Percentiles rank a stretch among this genome's conserved stretches.
phyloP scores from a whole-genome alignment of 23 red algal genomes.

The Gracilariopsis chorda region DNA sequence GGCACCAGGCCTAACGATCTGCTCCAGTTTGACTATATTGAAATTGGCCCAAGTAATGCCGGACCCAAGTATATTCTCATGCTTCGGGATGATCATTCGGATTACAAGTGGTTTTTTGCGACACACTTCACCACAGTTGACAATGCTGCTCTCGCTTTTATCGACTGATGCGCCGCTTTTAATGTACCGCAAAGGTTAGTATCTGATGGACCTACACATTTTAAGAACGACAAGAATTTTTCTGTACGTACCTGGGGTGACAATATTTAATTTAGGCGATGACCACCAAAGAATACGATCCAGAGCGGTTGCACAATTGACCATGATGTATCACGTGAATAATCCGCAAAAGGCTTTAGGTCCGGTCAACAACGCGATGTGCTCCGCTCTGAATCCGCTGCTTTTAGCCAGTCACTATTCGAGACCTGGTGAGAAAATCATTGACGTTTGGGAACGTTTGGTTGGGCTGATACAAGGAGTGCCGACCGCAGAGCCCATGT shows the following conservation, averaged over 20 bases:
- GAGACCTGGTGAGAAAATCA: background rate
- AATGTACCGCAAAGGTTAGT: background rate
- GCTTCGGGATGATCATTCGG: background rate
- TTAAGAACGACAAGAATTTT: background rate
- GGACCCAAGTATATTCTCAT: background rate
- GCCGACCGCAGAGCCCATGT: background rate
- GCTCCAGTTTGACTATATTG: background rate
- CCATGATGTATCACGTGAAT: background rate
- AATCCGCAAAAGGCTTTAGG: background rate
- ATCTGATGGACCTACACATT: background rate
- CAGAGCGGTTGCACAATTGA: background rate
- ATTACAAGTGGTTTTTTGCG: background rate
- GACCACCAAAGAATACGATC: slow-evolving; percentile 11
- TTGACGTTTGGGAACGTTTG: background rate
- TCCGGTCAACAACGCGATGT: background rate
- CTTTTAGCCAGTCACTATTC: background rate
- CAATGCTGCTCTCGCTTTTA: background rate
- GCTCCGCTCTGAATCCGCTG: background rate
- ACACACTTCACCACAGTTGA: background rate
- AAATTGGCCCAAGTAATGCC: background rate
- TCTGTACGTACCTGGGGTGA: background rate
- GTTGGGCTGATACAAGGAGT: background rate
- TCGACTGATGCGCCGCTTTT: background rate
- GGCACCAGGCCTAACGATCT: background rate
- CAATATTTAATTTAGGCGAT: background rate